Conservation (phyloP, 768 basidiomycete species). For the Stropharia rugosoannulata region DNA sequence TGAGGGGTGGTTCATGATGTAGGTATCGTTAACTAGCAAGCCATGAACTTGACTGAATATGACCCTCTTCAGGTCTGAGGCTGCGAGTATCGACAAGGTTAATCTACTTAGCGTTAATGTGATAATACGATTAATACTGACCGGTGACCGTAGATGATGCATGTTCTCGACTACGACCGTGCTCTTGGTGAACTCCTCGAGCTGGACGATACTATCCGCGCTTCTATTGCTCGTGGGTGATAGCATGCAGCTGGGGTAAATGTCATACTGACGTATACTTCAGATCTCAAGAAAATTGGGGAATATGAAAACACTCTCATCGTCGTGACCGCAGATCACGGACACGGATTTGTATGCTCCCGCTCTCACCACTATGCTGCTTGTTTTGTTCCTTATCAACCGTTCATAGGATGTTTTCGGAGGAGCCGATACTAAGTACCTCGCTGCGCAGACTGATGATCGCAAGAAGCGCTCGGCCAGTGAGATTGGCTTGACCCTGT, state of each 20-base stretch:
- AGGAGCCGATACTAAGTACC: slow-evolving; percentile 38
- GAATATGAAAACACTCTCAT: slow-evolving; percentile 42
- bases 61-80: slow-evolving; percentile 31
- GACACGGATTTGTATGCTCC: slow-evolving; percentile 41
- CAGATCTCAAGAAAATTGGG: slow-evolving; percentile 42
- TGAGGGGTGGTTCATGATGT: slow-evolving; percentile 47
- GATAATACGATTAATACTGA: neutral
- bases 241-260: neutral
- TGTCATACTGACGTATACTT: neutral
- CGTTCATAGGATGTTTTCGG: slow-evolving; percentile 38
- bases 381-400: neutral
- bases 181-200: slow-evolving; percentile 45
- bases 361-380: neutral
- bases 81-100: slow-evolving; percentile 44
- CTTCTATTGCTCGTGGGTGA: slow-evolving; percentile 36
- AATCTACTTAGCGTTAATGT: neutral
- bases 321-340: slow-evolving; percentile 46
- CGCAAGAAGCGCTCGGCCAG: slow-evolving; percentile 31
- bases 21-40: neutral
- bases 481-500: slow-evolving; percentile 4
- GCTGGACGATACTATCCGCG: slow-evolving; percentile 43
- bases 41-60: neutral
- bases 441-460: slow-evolving; percentile 30
- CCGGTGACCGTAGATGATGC: slow-evolving; percentile 37
- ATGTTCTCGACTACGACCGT: slow-evolving; percentile 44